These are phyloP conservation scores for Aspergillus panamensis DNA, from an alignment of 495 filamentous ascomycete species.

Conservation along the genomic window DNA sequence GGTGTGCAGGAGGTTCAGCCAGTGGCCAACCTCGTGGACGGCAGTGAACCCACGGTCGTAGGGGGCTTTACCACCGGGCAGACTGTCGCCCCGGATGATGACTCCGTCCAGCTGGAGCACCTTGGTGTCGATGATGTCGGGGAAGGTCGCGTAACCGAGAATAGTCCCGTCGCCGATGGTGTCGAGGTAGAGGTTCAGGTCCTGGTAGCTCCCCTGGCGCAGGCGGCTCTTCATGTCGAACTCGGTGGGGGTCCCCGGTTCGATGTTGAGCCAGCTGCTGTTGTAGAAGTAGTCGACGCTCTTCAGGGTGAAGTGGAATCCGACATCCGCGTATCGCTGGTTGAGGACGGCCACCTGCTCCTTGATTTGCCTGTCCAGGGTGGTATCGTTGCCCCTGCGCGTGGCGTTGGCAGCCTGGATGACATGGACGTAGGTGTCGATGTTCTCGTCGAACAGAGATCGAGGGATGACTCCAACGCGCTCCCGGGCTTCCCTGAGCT, in stretches of 20 bases:
- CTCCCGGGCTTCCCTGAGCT: not conserved
- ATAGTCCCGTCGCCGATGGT: not conserved
- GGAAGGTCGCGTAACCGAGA: not conserved
- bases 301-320: not conserved
- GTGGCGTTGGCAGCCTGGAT: not conserved
- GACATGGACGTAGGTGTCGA: not conserved
- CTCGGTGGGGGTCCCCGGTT: not conserved
- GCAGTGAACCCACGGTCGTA: not conserved
- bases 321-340: not conserved
- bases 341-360: not conserved
- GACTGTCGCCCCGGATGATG: not conserved
- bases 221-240: not conserved
- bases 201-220: not conserved
- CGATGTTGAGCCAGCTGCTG: not conserved
- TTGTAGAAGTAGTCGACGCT: not conserved
- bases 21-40: conserved; percentile 3
- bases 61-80: not conserved
- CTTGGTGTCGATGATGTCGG: not conserved
- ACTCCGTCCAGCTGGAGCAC: not conserved
- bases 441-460: not conserved
- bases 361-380: not conserved
- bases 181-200: not conserved
- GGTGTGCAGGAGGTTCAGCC: conserved; percentile 3
- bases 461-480: not conserved
- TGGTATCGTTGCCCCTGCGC: not conserved